Evolutionary conservation across 331 rosid species (phyloP).

Genomic region (Malus hybrid): DNA sequence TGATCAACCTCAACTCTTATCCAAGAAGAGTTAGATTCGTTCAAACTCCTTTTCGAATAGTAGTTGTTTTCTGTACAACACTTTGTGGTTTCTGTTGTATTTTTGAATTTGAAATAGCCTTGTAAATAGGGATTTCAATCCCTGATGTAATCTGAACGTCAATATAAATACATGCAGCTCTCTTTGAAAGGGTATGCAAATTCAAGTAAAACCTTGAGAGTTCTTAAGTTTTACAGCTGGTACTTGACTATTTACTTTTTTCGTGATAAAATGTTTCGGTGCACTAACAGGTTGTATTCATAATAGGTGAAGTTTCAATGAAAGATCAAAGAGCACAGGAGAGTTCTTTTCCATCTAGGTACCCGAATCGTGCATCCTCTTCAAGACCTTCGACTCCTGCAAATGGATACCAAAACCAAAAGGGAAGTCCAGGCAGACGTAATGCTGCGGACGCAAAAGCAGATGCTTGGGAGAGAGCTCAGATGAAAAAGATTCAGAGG

Average conservation of each 20-base stretch:
- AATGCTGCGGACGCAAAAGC: constrained; percentile 27
- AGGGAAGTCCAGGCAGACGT: constrained; percentile 5
- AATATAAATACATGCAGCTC: no score
- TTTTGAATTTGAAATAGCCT: no score
- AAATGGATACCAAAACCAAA: constrained; percentile 23
- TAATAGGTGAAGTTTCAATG: constrained; percentile 34
- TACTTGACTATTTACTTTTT: neutral
- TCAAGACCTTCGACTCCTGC: constrained; percentile 12
- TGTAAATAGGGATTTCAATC: no score
- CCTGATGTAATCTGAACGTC: no score
- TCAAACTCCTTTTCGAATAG: no score
- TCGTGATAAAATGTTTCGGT: neutral
- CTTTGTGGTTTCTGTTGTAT: no score
- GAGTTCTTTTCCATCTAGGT: constrained; percentile 19
- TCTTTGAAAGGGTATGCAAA: no score
- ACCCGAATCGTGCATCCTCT: constrained; percentile 24
- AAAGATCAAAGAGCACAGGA: constrained; percentile 29
- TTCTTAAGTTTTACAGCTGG: no score
- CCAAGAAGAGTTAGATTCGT: no score
- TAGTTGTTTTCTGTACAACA: no score
- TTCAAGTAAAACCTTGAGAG: no score
- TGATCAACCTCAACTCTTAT: no score
- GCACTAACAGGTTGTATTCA: constrained; percentile 1
- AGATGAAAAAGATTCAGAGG: constrained; percentile 40
- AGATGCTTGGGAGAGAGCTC: constrained; percentile 47